Evolutionary conservation across 345 rosid genomes (phyloP).

Genomic region (Acer negundo): DNA sequence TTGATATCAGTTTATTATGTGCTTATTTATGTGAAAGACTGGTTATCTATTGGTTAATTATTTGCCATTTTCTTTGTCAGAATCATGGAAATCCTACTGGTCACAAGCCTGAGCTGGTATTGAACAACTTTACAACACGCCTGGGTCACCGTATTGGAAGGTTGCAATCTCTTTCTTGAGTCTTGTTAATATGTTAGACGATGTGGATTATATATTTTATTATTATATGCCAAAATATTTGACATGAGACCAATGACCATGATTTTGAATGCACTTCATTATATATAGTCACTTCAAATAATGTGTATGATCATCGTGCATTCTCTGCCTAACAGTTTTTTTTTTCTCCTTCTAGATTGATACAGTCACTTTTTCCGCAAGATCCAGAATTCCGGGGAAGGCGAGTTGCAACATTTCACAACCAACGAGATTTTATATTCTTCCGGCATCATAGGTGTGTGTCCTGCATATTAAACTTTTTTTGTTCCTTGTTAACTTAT

Average conservation of each 20-base stretch:
- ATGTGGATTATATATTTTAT: not conserved
- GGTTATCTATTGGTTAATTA: not conserved
- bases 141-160: constrained; percentile 93
- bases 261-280: not conserved
- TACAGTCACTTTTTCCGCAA: constrained; percentile 87
- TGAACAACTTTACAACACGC: constrained; percentile 87
- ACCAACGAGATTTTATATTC: constrained; percentile 93
- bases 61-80: constrained; percentile 34
- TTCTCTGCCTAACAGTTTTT: constrained; percentile 15
- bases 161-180: constrained; percentile 31
- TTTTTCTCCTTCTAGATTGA: constrained; percentile 42
- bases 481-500: not conserved
- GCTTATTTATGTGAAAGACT: not conserved
- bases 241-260: constrained; percentile 7
- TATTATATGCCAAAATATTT: not conserved
- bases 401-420: constrained; percentile 92
- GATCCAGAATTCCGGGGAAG: constrained; percentile 83
- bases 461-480: not conserved
- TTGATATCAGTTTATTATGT: not conserved
- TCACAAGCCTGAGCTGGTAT: constrained; percentile 84
- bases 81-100: constrained; percentile 94
- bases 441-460: constrained; percentile 91
- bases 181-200: not conserved
- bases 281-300: not conserved
- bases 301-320: not conserved